Evolutionary conservation across 192 early-diverging fungal species (phyloP).

Genomic region (Obelidium mucronatum): DNA sequence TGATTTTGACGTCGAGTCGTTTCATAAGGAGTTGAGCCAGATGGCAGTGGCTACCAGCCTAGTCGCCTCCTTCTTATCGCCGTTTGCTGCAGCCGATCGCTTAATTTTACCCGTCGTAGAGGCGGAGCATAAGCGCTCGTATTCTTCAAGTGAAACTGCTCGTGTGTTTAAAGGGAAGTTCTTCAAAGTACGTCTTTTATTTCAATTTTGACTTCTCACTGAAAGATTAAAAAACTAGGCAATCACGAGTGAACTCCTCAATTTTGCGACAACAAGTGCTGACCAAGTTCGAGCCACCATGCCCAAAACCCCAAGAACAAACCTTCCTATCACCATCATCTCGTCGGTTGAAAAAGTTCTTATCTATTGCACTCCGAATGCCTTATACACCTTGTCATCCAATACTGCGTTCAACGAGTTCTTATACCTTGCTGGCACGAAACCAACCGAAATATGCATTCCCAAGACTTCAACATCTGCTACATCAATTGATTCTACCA

Average conservation of each 20-base stretch:
- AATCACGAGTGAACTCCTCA: slow-evolving; percentile 16
- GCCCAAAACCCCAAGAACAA: background rate
- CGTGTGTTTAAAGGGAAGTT: slow-evolving; percentile 19
- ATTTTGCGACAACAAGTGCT: background rate
- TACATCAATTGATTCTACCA: too few species aligned
- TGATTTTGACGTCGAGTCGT: background rate
- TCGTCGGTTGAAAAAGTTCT: background rate
- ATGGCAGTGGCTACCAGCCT: background rate
- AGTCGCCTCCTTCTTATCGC: background rate
- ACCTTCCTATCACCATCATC: slow-evolving; percentile 8
- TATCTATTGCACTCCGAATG: slow-evolving; percentile 6
- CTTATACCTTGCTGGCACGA: background rate
- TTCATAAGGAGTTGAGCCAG: background rate
- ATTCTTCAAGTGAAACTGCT: slow-evolving; percentile 13
- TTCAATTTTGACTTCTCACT: too few species aligned
- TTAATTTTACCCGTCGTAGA: background rate
- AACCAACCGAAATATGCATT: background rate
- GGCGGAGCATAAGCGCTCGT: background rate
- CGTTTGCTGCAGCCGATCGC: slow-evolving; percentile 19
- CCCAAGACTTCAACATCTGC: background rate
- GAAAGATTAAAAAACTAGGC: too few species aligned
- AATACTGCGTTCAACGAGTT: background rate
- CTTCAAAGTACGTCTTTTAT: too few species aligned
- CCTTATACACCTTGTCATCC: too few species aligned
- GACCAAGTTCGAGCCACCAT: background rate